A percentile compares a stretch with the other conserved stretches of the same genome.
phyloP scores from a whole-genome alignment of 805 yeast genomes.

The Brettanomyces anomalus region DNA sequence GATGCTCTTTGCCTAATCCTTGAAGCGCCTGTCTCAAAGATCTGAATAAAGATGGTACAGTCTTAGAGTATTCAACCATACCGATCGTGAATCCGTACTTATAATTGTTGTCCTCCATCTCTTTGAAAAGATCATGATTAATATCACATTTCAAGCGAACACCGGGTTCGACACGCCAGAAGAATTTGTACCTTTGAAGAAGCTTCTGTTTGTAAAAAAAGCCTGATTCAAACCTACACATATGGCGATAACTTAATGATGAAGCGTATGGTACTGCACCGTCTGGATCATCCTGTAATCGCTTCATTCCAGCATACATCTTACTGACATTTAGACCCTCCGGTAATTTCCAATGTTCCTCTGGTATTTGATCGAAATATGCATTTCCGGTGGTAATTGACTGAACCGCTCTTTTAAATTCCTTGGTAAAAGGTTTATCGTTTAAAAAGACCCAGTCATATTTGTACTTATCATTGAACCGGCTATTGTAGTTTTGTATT shows the following conservation, averaged over 20 bases:
- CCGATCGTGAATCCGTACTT: conserved; percentile 70
- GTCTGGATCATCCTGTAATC: conserved; percentile 17
- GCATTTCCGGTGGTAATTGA: conserved; percentile 51
- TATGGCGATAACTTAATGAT: conserved; percentile 62
- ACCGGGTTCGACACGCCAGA: conserved; percentile 92
- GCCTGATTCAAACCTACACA: conserved; percentile 87
- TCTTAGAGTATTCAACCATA: conserved; percentile 58
- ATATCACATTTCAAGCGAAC: conserved; percentile 71
- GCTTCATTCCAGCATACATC: conserved; percentile 14
- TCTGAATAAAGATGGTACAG: conserved; percentile 47
- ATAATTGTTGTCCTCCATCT: conserved; percentile 60
- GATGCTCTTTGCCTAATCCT: conserved; percentile 27
- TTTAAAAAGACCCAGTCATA: conserved; percentile 80
- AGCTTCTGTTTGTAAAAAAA: conserved; percentile 69
- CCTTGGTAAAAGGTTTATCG: conserved; percentile 52
- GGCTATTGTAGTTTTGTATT: conserved; percentile 52
- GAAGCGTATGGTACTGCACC: conserved; percentile 51
- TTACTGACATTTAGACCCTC: conserved; percentile 12
- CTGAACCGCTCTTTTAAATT: conserved; percentile 41
- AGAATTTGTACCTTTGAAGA: conserved; percentile 64
- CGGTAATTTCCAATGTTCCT: conserved; percentile 66
- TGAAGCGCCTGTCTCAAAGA: conserved; percentile 28
- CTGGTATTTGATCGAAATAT: conserved; percentile 53
- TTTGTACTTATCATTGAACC: conserved; percentile 52
- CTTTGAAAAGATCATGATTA: conserved; percentile 62